These are phyloP conservation scores for Salvia rosmarinus DNA, from an alignment of 257 asterid species.

Conservation along the genomic window DNA sequence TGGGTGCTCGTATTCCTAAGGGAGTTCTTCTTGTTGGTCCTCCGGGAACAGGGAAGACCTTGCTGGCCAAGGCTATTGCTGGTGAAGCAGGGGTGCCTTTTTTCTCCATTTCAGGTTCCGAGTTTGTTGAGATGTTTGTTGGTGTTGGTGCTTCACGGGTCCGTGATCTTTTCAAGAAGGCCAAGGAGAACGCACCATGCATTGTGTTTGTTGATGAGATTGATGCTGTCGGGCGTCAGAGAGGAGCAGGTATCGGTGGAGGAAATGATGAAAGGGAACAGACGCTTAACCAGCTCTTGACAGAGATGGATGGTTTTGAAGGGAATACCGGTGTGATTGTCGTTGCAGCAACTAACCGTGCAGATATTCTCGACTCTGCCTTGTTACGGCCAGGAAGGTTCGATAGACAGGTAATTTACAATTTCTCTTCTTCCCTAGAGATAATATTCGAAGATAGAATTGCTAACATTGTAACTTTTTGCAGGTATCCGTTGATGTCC, in stretches of 20 bases:
- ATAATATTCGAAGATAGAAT: background rate
- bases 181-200: slow-evolving; percentile 98
- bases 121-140: slow-evolving; percentile 99
- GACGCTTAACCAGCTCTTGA: slow-evolving; percentile 90
- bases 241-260: slow-evolving; percentile 99
- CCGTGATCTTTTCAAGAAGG: slow-evolving; percentile 97
- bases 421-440: background rate
- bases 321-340: slow-evolving; percentile 98
- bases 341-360: slow-evolving; percentile 96
- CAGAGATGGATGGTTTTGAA: slow-evolving; percentile 98
- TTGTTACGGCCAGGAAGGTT: slow-evolving; percentile 95
- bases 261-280: slow-evolving; percentile 99
- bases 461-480: slow-evolving; percentile 27
- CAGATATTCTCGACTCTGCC: slow-evolving; percentile 97
- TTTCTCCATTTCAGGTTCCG: slow-evolving; percentile 96
- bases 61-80: slow-evolving; percentile 96
- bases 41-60: slow-evolving; percentile 97
- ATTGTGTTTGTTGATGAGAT: slow-evolving; percentile 98
- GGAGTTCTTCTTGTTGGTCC: slow-evolving; percentile 99
- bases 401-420: slow-evolving; percentile 88
- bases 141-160: slow-evolving; percentile 99
- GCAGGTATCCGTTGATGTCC: slow-evolving; percentile 93
- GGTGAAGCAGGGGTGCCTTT: slow-evolving; percentile 99
- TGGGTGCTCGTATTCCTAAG: slow-evolving; percentile 98
- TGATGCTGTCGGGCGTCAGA: slow-evolving; percentile 98